Base-by-base conservation (phyloP, 768 basidiomycete genomes). In the Mycena floridula region DNA sequence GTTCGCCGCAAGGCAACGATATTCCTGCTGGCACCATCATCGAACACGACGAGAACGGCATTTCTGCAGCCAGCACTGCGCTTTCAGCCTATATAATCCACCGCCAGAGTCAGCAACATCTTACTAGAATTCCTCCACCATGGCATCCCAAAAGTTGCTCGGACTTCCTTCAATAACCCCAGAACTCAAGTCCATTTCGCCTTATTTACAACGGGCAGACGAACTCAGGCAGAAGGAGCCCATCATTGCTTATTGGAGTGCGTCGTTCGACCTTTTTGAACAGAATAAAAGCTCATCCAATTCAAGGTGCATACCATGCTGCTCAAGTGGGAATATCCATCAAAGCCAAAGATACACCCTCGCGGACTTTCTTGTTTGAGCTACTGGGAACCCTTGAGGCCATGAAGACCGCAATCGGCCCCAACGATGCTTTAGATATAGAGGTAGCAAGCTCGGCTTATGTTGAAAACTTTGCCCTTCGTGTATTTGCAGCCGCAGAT, bases 231-330 rank as follows among this genome's bases (percentile, higher is more conserved):
- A 67, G 12, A 79, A 85, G 50, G 93, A 99, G 45, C 89, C 90
- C 5, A 70, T 94, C 42, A 80, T 98, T 57, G 77, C 89, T 4
- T 98, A 98, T 60, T 99, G 95, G 94, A 94, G 95, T 95, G 64
- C 52, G 89, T 70, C 11, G 21, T 27, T 36, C 41, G 6, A 38
- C 37, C n/a, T 25, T 28, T 44, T 16, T 26, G 16, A 3, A 25
- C 13, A 5, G 36, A 18, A 35, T 25, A n/a, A n/a, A n/a, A n/a
- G n/a, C 47, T 51, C 36, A 48, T 53, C 39, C 30, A 30, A n/a
- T 25, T 32, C 5, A 61, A 94, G 91, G 84, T 68, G 85, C 85
- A 35, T 96, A 92, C 70, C 85, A 92, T 62, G 94, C 91, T 47
- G 89, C 91, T 0, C 89, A 96, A 62, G 68, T 86, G 36, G 93